phyloP scores from a whole-genome alignment of 192 early-diverging fungal genomes.

The Linnemannia exigua region DNA sequence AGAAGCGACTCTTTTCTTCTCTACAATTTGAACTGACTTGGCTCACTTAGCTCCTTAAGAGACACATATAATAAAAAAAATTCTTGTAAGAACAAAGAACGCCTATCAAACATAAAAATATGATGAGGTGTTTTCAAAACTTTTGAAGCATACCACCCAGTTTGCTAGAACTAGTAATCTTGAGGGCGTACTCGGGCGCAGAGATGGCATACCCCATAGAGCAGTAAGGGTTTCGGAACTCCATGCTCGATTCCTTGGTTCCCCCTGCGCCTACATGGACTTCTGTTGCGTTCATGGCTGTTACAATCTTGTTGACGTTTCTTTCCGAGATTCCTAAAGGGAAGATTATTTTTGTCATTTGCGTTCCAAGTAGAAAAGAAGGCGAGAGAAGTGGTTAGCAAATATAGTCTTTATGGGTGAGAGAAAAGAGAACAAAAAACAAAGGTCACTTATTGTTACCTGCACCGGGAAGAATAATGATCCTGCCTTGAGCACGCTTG shows the following conservation, averaged over 20 bases:
- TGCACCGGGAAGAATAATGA: constrained; percentile 73
- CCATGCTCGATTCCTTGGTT: constrained; percentile 48
- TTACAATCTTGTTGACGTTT: constrained; percentile 62
- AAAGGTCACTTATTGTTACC: constrained; percentile 50
- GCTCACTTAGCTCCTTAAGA: no score
- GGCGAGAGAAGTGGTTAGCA: no score
- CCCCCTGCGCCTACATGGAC: constrained; percentile 70
- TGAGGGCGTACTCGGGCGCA: constrained; percentile 50
- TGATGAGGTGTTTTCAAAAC: constrained; percentile 15
- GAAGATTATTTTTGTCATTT: background rate
- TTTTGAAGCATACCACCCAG: constrained; percentile 51
- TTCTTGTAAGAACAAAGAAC: no score
- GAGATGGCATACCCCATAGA: constrained; percentile 57
- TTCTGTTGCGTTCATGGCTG: constrained; percentile 56
- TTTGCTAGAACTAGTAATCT: constrained; percentile 35
- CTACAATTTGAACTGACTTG: no score
- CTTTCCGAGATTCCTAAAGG: constrained; percentile 66
- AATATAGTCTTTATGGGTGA: no score
- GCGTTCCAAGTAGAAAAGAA: background rate
- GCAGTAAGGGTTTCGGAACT: constrained; percentile 50
- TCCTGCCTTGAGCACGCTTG: constrained; percentile 54
- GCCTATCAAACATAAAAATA: no score
- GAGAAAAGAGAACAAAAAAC: constrained; percentile 4
- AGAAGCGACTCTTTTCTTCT: no score
- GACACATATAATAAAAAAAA: no score